Percentiles rank a stretch among this genome's conserved stretches.
Evolutionary conservation across 1,284 basidiomycete species (phyloP).

Genomic region (Malassezia sp.): DNA sequence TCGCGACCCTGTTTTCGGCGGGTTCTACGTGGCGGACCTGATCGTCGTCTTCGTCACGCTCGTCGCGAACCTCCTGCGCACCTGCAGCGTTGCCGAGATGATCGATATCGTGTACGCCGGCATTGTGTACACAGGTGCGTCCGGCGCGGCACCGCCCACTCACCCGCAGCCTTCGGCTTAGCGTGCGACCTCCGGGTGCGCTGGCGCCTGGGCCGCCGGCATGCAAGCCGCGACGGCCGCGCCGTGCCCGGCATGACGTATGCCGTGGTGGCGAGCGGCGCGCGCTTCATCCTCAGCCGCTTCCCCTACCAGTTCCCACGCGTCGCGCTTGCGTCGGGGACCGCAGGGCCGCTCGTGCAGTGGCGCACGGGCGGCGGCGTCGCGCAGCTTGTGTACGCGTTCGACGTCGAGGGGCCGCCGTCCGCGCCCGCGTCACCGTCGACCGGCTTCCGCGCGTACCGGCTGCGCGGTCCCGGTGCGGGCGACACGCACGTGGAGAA

Average conservation of each 20-base stretch:
- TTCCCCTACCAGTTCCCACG: conserved; percentile 41
- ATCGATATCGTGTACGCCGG: conserved; percentile 33
- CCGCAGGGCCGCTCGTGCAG: conserved; percentile 38
- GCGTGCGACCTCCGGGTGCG: conserved; percentile 1
- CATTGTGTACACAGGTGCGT: conserved; percentile 18
- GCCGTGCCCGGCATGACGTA: neutral
- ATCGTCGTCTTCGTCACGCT: conserved; percentile 35
- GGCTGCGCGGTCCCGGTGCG: conserved; percentile 28
- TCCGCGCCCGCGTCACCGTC: neutral
- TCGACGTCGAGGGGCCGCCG: conserved; percentile 15
- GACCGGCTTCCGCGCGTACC: conserved; percentile 33
- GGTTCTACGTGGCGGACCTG: conserved; percentile 39
- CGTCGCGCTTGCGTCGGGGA: conserved; percentile 39
- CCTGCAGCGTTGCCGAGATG: conserved; percentile 36
- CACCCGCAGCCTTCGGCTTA: conserved; percentile 3
- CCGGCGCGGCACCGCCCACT: neutral
- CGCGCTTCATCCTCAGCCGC: conserved; percentile 20
- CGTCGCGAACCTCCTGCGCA: conserved; percentile 31
- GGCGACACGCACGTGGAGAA: conserved; percentile 18
- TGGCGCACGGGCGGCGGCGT: conserved; percentile 37
- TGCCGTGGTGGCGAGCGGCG: conserved; percentile 2
- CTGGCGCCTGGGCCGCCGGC: conserved; percentile 1
- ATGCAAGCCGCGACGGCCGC: neutral
- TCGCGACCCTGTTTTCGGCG: too few species aligned
- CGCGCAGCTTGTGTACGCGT: conserved; percentile 25